Conservation (phyloP, 805 yeast species). For the Naumovozyma baii region DNA sequence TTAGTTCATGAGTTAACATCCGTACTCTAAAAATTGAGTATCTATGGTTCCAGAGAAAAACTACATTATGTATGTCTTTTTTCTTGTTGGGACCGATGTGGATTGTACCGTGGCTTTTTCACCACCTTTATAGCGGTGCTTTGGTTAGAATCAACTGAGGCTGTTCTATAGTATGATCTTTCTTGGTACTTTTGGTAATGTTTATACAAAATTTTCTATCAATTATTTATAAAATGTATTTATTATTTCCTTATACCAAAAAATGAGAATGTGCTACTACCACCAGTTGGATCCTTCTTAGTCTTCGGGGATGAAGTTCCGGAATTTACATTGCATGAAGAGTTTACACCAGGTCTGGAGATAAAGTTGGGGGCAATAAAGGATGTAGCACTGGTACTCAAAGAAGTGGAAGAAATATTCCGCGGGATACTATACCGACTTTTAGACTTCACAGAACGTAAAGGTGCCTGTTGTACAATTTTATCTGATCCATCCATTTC, state of each 20-base stretch:
- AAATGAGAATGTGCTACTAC: conserved; percentile 12
- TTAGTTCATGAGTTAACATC: conserved; percentile 13
- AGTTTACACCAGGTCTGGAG: conserved; percentile 1
- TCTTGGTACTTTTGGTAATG: not conserved
- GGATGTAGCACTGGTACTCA: not conserved
- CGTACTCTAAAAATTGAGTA: conserved; percentile 6
- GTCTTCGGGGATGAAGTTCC: conserved; percentile 2
- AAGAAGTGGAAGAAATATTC: not conserved
- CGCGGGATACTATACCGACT: not conserved
- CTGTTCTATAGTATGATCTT: conserved; percentile 14
- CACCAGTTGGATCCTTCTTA: conserved; percentile 7
- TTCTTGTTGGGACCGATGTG: conserved; percentile 37
- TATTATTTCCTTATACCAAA: conserved; percentile 14
- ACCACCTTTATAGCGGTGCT: conserved; percentile 42
- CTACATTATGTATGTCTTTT: not conserved
- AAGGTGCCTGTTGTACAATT: not conserved
- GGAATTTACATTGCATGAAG: not conserved
- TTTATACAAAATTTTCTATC: not conserved
- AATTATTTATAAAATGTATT: not conserved
- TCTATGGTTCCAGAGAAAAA: not conserved
- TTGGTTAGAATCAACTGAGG: conserved; percentile 25
- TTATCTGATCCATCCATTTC: not conserved
- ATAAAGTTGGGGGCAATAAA: not conserved
- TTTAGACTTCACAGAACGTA: not conserved
- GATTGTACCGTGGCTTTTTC: conserved; percentile 42